A percentile compares a stretch with the other conserved stretches of the same genome.
Evolutionary conservation across 2,329 filamentous ascomycete genomes (phyloP).

Genomic region (Fulvia fulva): DNA sequence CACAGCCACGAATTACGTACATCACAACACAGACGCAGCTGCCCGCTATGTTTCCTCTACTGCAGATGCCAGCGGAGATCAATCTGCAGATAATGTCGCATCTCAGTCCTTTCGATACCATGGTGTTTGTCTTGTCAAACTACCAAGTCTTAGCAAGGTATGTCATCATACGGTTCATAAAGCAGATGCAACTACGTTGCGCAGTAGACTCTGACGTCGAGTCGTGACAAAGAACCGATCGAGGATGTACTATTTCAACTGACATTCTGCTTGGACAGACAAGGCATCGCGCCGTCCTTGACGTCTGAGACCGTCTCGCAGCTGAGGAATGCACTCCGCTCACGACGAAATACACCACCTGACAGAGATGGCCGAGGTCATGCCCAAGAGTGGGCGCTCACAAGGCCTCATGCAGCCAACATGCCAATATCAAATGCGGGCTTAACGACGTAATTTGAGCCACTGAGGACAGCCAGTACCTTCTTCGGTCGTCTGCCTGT

Average conservation of each 20-base stretch:
- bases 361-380: neutral
- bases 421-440: too few species aligned
- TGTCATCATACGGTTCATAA: neutral
- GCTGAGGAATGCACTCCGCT: constrained; percentile 23
- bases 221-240: too few species aligned
- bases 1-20: constrained; percentile 27
- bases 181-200: too few species aligned
- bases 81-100: constrained; percentile 38
- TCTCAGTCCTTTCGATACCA: constrained; percentile 36
- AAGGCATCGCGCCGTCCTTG: constrained; percentile 34
- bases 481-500: too few species aligned
- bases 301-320: constrained; percentile 25
- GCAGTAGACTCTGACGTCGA: too few species aligned
- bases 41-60: constrained; percentile 28
- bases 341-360: neutral
- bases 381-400: neutral
- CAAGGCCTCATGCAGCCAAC: too few species aligned
- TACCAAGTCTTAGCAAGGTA: constrained; percentile 30
- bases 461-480: too few species aligned
- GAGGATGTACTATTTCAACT: neutral
- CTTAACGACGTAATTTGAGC: too few species aligned
- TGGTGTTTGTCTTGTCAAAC: constrained; percentile 39
- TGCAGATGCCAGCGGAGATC: constrained; percentile 40
- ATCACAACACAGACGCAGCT: constrained; percentile 30
- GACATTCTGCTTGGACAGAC: constrained; percentile 5